Base-by-base conservation (phyloP, 2,329 filamentous ascomycete species). In the Thielaviopsis populi region DNA sequence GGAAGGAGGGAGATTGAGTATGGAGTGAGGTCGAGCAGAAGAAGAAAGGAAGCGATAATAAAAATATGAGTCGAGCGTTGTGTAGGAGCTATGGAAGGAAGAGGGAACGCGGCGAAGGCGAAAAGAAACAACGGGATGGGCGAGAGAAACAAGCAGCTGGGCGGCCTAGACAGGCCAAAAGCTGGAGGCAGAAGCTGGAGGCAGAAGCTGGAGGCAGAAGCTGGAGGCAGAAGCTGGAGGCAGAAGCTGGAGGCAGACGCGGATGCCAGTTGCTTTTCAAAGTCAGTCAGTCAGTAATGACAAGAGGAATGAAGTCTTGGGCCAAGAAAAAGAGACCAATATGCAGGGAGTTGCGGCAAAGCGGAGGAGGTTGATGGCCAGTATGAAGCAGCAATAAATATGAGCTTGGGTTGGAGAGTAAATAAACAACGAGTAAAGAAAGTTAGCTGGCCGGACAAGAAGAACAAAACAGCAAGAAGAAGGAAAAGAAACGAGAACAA, bases 41-140 rank as follows among this genome's bases (percentile, higher is more conserved):
- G 48, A 19, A 46, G 61, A 56, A 15, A 54, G 61, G 63, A 68
- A 62, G 62, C 56, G 60, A 68, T 68, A 48, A 59, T 62, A 68
- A 62, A 66, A 69, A 63, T 66, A 61, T 63, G 67, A 62, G 68
- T 46, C 15, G 42, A 2, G 15, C 8, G 42, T 17, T 37, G 3
- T 37, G 33, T 37, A 8, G 33, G 1, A 37, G 7, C 7, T 8
- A 37, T 5, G 33, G 53, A 56, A 33, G 50, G 50, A 37, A 11
- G 27, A 17, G 24, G 50, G 30, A 54, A 56, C 24, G 27, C 53
- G 30, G 53, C 30, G 27, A 56, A 56, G 53, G 30, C 30, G 53
- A 59, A 43, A n/a, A 54, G 11, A 50, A 50, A 10, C n/a, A 15
- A 3, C 10, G 24, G 46, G 22, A n/a, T 50, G 10, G 27, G 46